These are phyloP conservation scores for Clitopilus hobsonii DNA, from an alignment of 768 basidiomycete species.

Conservation along the genomic window DNA sequence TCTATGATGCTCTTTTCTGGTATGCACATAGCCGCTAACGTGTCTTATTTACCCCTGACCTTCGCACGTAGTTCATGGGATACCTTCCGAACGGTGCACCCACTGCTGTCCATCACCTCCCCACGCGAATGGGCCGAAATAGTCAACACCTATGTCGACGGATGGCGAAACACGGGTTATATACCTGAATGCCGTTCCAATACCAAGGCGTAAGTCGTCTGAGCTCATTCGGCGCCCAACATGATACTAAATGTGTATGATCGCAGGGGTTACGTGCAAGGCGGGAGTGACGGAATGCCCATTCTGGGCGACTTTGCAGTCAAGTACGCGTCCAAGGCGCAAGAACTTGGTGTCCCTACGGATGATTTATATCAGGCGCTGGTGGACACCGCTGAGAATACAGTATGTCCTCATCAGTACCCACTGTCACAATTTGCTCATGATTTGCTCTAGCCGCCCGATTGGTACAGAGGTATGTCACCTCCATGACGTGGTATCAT, in stretches of 20 bases:
- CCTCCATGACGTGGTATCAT: background rate
- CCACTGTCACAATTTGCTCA: background rate
- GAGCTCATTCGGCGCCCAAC: background rate
- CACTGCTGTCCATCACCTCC: conserved; percentile 38
- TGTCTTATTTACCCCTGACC: background rate
- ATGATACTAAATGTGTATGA: background rate
- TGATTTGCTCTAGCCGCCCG: conserved; percentile 30
- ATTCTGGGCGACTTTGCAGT: conserved; percentile 48
- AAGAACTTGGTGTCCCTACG: conserved; percentile 34
- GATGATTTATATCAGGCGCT: conserved; percentile 46
- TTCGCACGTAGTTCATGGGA: conserved; percentile 41
- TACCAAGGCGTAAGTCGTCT: conserved; percentile 35
- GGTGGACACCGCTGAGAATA: conserved; percentile 48
- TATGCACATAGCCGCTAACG: conserved; percentile 14
- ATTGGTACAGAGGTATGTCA: conserved; percentile 38
- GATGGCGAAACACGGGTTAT: conserved; percentile 42
- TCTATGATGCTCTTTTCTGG: conserved; percentile 51
- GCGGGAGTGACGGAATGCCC: conserved; percentile 47
- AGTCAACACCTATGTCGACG: conserved; percentile 44
- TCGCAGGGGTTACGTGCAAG: conserved; percentile 42
- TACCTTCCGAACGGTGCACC: conserved; percentile 49
- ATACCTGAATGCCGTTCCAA: conserved; percentile 49
- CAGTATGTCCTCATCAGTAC: conserved; percentile 19
- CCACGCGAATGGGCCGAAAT: conserved; percentile 44
- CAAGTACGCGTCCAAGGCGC: conserved; percentile 34